Percentiles rank a stretch among this genome's conserved stretches.
phyloP scores from a whole-genome alignment of 768 basidiomycete species.

The Russula griseocarnosa region DNA sequence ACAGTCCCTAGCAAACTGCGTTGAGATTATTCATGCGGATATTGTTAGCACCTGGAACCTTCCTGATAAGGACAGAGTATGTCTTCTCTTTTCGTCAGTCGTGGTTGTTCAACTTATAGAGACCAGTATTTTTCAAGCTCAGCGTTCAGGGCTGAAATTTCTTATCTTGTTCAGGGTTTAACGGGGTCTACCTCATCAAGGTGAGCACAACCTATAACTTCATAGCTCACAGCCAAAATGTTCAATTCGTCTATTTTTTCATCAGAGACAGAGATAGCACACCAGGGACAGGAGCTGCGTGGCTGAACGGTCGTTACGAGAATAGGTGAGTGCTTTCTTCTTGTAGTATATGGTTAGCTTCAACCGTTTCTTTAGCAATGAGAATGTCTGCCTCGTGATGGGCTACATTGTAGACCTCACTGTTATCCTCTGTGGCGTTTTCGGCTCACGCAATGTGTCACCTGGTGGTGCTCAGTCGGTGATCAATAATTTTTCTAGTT shows the following conservation, averaged over 20 bases:
- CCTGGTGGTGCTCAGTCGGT: not conserved
- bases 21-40: conserved; percentile 6
- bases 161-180: conserved; percentile 1
- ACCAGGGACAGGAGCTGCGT: not conserved
- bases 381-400: conserved; percentile 5
- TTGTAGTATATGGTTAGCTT: not conserved
- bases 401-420: conserved; percentile 18
- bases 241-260: not conserved
- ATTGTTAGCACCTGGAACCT: conserved; percentile 15
- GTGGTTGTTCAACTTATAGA: not conserved
- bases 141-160: not conserved
- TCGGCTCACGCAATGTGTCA: not conserved
- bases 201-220: not conserved
- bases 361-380: not conserved
- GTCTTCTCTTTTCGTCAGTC: not conserved
- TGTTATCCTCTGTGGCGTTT: not conserved
- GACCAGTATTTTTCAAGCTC: conserved; percentile 10
- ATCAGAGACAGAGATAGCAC: not conserved
- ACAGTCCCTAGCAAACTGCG: not conserved
- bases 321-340: not conserved
- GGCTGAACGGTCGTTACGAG: not conserved
- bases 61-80: not conserved
- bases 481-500: not conserved
- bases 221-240: not conserved
- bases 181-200: not conserved